phyloP scores from a whole-genome alignment of 768 basidiomycete genomes.

The Boletales sp. region DNA sequence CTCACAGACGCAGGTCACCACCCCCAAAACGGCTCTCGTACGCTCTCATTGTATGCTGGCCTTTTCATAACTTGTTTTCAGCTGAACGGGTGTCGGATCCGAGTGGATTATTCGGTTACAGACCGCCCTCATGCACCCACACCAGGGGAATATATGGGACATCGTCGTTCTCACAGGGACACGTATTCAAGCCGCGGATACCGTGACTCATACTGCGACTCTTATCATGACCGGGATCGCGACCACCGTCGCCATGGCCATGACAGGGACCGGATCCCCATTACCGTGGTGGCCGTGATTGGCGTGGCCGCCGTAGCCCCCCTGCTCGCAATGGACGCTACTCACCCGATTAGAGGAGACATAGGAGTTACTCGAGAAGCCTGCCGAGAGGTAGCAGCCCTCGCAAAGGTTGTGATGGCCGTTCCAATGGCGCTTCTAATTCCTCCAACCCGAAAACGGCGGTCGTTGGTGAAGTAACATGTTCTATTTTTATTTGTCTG shows the following conservation, averaged over 20 bases:
- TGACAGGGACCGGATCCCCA: conserved; percentile 59
- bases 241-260: conserved; percentile 38
- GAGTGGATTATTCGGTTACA: conserved; percentile 96
- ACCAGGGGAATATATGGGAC: conserved; percentile 97
- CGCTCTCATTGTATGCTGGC: conserved; percentile 64
- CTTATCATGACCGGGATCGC: conserved; percentile 47
- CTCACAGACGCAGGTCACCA: conserved; percentile 54
- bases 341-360: conserved; percentile 74
- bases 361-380: conserved; percentile 76
- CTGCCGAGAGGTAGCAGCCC: conserved; percentile 72
- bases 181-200: conserved; percentile 41
- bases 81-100: conserved; percentile 91
- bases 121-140: conserved; percentile 93
- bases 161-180: conserved; percentile 59
- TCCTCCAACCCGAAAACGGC: conserved; percentile 36
- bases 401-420: conserved; percentile 46
- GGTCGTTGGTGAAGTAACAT: conserved; percentile 71
- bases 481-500: too few relatives aligned
- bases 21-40: conserved; percentile 62
- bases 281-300: conserved; percentile 68
- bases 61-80: conserved; percentile 27
- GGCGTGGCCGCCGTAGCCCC: conserved; percentile 79
- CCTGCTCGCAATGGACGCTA: conserved; percentile 63
- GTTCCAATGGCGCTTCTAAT: conserved; percentile 35
- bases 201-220: too few relatives aligned